Percentiles rank a stretch among this genome's conserved stretches.
phyloP scores from a whole-genome alignment of 306 rosid genomes.

The Neltuma alba region DNA sequence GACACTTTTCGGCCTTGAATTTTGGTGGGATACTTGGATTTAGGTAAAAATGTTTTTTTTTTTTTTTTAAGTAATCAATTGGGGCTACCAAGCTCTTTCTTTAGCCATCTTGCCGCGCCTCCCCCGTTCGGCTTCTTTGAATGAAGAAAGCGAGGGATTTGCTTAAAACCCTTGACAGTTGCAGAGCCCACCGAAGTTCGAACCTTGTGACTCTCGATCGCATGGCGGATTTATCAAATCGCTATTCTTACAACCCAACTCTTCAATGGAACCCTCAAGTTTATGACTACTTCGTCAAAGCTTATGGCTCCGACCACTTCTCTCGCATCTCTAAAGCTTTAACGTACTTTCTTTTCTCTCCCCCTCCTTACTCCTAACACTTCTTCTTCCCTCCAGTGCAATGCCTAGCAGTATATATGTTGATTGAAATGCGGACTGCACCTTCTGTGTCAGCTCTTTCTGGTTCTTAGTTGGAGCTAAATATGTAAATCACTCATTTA shows the following conservation, averaged over 20 bases:
- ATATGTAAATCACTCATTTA: neutral
- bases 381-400: neutral
- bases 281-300: constrained; percentile 65
- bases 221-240: constrained; percentile 56
- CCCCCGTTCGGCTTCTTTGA: constrained; percentile 42
- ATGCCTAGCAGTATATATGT: neutral
- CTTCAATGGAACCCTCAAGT: constrained; percentile 73
- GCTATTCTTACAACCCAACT: constrained; percentile 65
- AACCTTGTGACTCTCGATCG: constrained; percentile 16
- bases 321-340: constrained; percentile 79
- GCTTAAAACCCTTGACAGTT: constrained; percentile 33
- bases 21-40: too few relatives aligned
- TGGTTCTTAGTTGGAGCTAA: neutral
- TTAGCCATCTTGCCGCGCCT: neutral
- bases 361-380: neutral
- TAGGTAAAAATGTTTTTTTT: too few relatives aligned
- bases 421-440: neutral
- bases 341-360: constrained; percentile 43
- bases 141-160: constrained; percentile 80
- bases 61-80: too few relatives aligned
- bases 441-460: neutral
- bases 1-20: too few relatives aligned
- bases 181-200: constrained; percentile 37
- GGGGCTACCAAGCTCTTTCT: too few relatives aligned
- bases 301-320: constrained; percentile 75